A percentile compares a stretch with the other conserved stretches of the same genome.
phyloP scores from a whole-genome alignment of 169 alveolate species.

The Plasmodium gallinaceum region DNA sequence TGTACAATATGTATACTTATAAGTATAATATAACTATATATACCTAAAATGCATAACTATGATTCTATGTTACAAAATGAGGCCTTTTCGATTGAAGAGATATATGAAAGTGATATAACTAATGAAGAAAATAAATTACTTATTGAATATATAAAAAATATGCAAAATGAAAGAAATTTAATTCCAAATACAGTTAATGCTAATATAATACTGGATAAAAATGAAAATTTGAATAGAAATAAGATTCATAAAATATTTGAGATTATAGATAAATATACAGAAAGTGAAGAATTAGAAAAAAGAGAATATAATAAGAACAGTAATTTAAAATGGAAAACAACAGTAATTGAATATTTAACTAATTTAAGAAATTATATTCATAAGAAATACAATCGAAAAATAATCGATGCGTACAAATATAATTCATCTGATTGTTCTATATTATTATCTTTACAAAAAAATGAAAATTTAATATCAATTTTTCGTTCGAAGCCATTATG shows the following conservation, averaged over 20 bases:
- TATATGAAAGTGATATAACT: conserved; percentile 42
- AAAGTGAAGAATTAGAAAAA: conserved; percentile 3
- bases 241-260: conserved; percentile 6
- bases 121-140: conserved; percentile 51
- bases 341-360: conserved; percentile 7
- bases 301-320: not conserved
- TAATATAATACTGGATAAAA: not conserved
- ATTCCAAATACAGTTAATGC: conserved; percentile 39
- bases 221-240: not conserved
- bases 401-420: conserved; percentile 41
- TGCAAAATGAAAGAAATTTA: conserved; percentile 38
- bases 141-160: conserved; percentile 29
- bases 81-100: conserved; percentile 55
- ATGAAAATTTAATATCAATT: conserved; percentile 25
- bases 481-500: conserved; percentile 31
- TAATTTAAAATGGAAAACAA: conserved; percentile 12
- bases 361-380: conserved; percentile 51
- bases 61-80: conserved; percentile 35
- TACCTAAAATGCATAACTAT: conserved; percentile 10
- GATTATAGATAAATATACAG: conserved; percentile 17
- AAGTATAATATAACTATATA: not conserved
- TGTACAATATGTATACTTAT: too few species aligned
- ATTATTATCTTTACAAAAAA: conserved; percentile 22
- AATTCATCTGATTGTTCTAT: conserved; percentile 29
- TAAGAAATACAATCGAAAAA: conserved; percentile 40